phyloP scores from a whole-genome alignment of 371 early-diverging fungal species.

The Mortierella sp. region DNA sequence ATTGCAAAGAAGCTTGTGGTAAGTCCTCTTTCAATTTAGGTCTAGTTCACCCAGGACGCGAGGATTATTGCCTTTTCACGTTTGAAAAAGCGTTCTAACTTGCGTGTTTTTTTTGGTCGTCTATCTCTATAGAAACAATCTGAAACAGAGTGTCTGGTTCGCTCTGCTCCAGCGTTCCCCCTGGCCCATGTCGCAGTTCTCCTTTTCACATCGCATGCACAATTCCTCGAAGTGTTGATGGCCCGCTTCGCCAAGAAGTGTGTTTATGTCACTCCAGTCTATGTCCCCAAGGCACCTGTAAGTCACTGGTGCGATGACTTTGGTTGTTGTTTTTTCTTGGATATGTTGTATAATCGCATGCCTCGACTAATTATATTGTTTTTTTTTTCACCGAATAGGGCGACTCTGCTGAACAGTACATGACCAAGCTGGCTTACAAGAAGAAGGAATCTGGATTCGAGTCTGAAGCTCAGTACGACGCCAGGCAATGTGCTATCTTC shows the following conservation, averaged over 20 bases:
- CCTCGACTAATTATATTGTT: neutral
- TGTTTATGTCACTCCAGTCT: conserved; percentile 82
- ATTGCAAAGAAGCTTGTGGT: conserved; percentile 78
- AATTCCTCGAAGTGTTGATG: conserved; percentile 76
- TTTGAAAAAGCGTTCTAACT: neutral
- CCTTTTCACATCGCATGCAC: conserved; percentile 70
- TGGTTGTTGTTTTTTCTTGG: neutral
- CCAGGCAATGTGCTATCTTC: conserved; percentile 80
- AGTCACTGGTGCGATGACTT: conserved; percentile 19
- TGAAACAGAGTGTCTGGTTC: conserved; percentile 79
- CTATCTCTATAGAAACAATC: conserved; percentile 71
- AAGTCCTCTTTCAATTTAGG: conserved; percentile 12
- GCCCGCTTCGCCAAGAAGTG: conserved; percentile 85
- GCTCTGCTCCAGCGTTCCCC: conserved; percentile 75
- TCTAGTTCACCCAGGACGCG: neutral
- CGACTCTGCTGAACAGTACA: conserved; percentile 58
- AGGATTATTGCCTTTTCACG: neutral
- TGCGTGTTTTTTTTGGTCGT: neutral
- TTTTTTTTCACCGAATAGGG: conserved; percentile 43
- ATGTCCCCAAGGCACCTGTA: conserved; percentile 69
- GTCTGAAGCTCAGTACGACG: conserved; percentile 71
- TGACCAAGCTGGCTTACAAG: conserved; percentile 66
- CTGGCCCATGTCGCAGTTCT: conserved; percentile 78
- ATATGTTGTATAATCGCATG: no score
- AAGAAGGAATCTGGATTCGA: conserved; percentile 70